Evolutionary conservation across 441 rosid genomes (phyloP).

Genomic region (Sinapis alba): DNA sequence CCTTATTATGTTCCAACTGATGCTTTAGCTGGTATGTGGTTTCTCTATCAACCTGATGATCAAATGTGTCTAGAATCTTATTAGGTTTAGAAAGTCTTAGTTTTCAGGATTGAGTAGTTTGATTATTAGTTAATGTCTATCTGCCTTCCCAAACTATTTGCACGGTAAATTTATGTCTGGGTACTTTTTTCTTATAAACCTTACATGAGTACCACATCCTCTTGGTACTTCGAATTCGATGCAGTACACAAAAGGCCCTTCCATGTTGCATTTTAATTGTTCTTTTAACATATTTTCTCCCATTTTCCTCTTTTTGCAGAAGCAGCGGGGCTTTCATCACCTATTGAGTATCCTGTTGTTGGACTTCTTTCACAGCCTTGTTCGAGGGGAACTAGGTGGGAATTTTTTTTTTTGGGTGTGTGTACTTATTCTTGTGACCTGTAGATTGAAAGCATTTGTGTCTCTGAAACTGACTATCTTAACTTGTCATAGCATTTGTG

Average conservation of each 20-base stretch:
- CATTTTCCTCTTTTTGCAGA: slow-evolving; percentile 44
- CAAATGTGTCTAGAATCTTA: slow-evolving; percentile 18
- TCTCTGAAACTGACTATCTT: slow-evolving; percentile 13
- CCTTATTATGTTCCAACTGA: slow-evolving; percentile 66
- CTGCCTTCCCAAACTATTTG: slow-evolving; percentile 11
- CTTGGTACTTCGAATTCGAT: slow-evolving; percentile 20
- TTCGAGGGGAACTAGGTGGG: slow-evolving; percentile 57
- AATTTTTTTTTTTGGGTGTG: background rate
- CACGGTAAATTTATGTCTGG: slow-evolving; percentile 9
- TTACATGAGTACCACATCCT: background rate
- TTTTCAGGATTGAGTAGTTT: slow-evolving; percentile 13
- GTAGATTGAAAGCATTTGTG: slow-evolving; percentile 7
- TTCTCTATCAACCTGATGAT: slow-evolving; percentile 6
- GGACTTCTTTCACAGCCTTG: slow-evolving; percentile 67
- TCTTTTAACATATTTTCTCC: slow-evolving; percentile 16
- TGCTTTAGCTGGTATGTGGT: slow-evolving; percentile 56
- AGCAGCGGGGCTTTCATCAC: slow-evolving; percentile 54
- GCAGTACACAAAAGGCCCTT: slow-evolving; percentile 7
- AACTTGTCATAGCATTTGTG: slow-evolving; percentile 18
- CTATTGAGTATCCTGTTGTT: slow-evolving; percentile 52
- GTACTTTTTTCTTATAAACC: background rate
- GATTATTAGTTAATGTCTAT: slow-evolving; percentile 4
- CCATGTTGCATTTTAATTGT: slow-evolving; percentile 19
- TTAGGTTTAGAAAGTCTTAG: slow-evolving; percentile 1
- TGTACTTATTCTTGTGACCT: slow-evolving; percentile 8